These are phyloP conservation scores for Camellia japonica DNA, from an alignment of 148 eudicot genomes.

Conservation along the genomic window DNA sequence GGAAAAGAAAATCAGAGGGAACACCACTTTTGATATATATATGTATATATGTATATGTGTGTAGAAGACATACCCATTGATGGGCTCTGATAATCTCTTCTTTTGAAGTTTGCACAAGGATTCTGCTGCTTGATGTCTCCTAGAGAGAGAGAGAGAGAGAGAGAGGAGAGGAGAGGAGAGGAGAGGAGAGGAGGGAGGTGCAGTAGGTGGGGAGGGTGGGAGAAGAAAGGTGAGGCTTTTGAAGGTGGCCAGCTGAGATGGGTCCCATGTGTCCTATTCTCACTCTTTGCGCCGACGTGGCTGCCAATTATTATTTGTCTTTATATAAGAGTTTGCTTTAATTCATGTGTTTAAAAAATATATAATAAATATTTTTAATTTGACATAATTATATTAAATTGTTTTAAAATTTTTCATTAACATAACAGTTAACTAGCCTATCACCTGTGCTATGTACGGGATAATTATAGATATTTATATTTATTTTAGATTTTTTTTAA, in stretches of 20 bases:
- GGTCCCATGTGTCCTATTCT: constrained; percentile 10
- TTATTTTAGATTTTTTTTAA: too few species aligned
- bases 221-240: not conserved
- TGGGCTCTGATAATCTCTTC: constrained; percentile 2
- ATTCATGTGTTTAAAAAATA: too few species aligned
- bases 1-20: not conserved
- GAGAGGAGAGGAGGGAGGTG: not conserved
- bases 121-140: not conserved
- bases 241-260: constrained; percentile 7
- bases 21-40: not conserved
- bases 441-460: too few species aligned
- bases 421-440: too few species aligned
- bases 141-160: constrained; percentile 13
- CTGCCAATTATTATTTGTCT: constrained; percentile 7
- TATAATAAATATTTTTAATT: too few species aligned
- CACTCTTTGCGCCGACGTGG: constrained; percentile 2
- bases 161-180: not conserved
- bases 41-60: not conserved
- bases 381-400: too few species aligned
- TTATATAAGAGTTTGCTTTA: not conserved
- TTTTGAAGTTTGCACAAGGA: not conserved
- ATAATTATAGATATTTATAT: too few species aligned
- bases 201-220: not conserved
- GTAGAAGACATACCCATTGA: not conserved
- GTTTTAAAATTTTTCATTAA: too few species aligned